Conservation (phyloP, 768 basidiomycete species). For the Mycena alexandri region DNA sequence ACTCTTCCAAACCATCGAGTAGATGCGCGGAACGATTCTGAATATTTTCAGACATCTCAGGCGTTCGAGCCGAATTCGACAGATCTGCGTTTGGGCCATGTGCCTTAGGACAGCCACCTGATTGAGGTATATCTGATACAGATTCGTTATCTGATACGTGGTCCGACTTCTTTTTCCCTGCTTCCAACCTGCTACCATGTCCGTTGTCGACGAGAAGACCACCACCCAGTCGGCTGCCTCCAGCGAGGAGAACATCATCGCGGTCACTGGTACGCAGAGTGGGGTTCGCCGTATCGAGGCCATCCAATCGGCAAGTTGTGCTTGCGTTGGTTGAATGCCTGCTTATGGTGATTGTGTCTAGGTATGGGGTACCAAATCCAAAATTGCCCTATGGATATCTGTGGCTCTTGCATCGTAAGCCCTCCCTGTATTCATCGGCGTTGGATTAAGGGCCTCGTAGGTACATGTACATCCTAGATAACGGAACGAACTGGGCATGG, state of each 20-base stretch:
- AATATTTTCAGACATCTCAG: neutral
- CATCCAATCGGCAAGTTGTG: constrained; percentile 30
- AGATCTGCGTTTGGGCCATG: too few species aligned
- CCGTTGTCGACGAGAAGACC: constrained; percentile 30
- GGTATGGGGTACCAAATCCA: constrained; percentile 38
- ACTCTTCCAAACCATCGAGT: too few species aligned
- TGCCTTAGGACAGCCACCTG: neutral
- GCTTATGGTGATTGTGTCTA: constrained; percentile 13
- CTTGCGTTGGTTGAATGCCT: neutral
- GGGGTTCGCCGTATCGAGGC: constrained; percentile 37
- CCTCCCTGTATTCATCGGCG: neutral
- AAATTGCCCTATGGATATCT: constrained; percentile 36
- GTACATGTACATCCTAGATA: constrained; percentile 33
- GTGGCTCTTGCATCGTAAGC: constrained; percentile 37
- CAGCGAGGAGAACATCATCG: constrained; percentile 25
- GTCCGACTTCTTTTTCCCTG: neutral
- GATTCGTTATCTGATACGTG: neutral
- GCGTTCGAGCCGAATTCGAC: too few species aligned
- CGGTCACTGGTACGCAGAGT: constrained; percentile 31
- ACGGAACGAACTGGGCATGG: constrained; percentile 39
- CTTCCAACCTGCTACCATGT: constrained; percentile 17
- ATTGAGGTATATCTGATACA: too few species aligned
- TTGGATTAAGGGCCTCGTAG: constrained; percentile 1
- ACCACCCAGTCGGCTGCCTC: constrained; percentile 15
- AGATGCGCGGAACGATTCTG: neutral